Conservation (phyloP, 192 early-diverging fungal species). For the Coemansia biformis region DNA sequence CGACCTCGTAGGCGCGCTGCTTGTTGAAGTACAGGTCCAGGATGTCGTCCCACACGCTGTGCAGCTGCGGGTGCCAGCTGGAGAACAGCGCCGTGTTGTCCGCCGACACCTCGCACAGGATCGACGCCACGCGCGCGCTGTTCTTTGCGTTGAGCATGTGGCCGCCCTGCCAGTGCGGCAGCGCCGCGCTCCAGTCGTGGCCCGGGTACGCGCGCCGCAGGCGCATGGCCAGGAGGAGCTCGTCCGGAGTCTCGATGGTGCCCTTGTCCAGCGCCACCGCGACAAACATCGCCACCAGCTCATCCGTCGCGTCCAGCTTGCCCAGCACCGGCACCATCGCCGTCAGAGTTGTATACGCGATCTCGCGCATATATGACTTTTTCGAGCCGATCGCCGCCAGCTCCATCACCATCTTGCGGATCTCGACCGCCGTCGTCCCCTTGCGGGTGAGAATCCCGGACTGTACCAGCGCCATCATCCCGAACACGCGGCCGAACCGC, state of each 20-base stretch:
- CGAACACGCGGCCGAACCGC: slow-evolving; percentile 89
- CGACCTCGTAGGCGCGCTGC: slow-evolving; percentile 24
- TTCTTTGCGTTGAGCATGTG: slow-evolving; percentile 37
- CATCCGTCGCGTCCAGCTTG: slow-evolving; percentile 12
- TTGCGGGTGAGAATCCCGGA: slow-evolving; percentile 67
- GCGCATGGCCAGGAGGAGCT: slow-evolving; percentile 40
- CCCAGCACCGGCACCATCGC: slow-evolving; percentile 39
- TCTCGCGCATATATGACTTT: slow-evolving; percentile 79
- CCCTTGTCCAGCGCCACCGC: slow-evolving; percentile 43
- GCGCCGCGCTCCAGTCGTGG: slow-evolving; percentile 40
- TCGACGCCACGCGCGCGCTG: slow-evolving; percentile 14
- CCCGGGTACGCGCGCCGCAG: slow-evolving; percentile 30
- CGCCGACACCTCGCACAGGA: slow-evolving; percentile 42
- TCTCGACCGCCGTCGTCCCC: slow-evolving; percentile 63
- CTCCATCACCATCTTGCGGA: slow-evolving; percentile 61
- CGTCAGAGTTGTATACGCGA: slow-evolving; percentile 64
- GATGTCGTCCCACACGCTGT: slow-evolving; percentile 73
- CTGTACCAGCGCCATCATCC: slow-evolving; percentile 72
- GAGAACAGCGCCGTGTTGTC: slow-evolving; percentile 40
- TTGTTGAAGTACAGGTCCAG: slow-evolving; percentile 56
- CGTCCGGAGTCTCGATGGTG: slow-evolving; percentile 43
- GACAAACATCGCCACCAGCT: slow-evolving; percentile 41
- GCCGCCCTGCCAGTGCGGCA: slow-evolving; percentile 42
- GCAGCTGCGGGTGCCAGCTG: slow-evolving; percentile 73
- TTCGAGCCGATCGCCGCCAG: slow-evolving; percentile 63